Evolutionary conservation across 768 basidiomycete genomes (phyloP).

Genomic region (Lactarius akahatsu): DNA sequence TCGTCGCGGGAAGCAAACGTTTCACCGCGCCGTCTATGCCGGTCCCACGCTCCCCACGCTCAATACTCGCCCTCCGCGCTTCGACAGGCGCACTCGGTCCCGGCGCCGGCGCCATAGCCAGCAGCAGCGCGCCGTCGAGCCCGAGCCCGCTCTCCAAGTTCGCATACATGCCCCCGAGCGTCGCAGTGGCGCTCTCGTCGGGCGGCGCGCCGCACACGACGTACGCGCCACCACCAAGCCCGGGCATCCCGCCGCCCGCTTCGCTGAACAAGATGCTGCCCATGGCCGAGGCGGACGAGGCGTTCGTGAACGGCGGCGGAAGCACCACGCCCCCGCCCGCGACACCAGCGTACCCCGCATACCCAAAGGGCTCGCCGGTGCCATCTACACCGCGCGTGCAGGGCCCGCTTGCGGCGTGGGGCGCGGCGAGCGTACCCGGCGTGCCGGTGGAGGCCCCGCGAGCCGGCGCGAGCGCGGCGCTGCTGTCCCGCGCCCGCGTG

Average conservation of each 20-base stretch:
- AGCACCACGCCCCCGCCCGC: constrained; percentile 38
- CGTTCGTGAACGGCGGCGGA: constrained; percentile 23
- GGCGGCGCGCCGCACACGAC: constrained; percentile 21
- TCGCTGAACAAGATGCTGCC: constrained; percentile 24
- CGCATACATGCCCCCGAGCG: constrained; percentile 23
- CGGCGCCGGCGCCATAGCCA: constrained; percentile 29
- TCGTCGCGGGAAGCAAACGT: constrained; percentile 57
- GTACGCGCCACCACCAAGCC: constrained; percentile 24
- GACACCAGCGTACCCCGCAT: constrained; percentile 76
- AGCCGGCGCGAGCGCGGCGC: constrained; percentile 42
- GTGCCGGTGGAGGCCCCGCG: constrained; percentile 66
- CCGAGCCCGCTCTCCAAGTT: constrained; percentile 18
- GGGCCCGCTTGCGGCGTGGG: constrained; percentile 52
- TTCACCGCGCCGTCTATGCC: constrained; percentile 40
- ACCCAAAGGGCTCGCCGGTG: constrained; percentile 48
- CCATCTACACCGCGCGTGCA: constrained; percentile 54
- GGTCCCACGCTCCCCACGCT: constrained; percentile 36
- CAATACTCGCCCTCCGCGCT: constrained; percentile 32
- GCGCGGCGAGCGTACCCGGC: constrained; percentile 47
- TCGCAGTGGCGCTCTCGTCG: constrained; percentile 11
- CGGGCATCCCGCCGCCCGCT: constrained; percentile 28
- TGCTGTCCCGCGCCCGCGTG: constrained; percentile 41
- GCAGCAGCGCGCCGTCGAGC: constrained; percentile 10
- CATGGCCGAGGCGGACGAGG: constrained; percentile 26
- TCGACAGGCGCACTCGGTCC: constrained; percentile 35